Evolutionary conservation across 2,329 filamentous ascomycete genomes (phyloP).

Genomic region (Huntiella savannae): DNA sequence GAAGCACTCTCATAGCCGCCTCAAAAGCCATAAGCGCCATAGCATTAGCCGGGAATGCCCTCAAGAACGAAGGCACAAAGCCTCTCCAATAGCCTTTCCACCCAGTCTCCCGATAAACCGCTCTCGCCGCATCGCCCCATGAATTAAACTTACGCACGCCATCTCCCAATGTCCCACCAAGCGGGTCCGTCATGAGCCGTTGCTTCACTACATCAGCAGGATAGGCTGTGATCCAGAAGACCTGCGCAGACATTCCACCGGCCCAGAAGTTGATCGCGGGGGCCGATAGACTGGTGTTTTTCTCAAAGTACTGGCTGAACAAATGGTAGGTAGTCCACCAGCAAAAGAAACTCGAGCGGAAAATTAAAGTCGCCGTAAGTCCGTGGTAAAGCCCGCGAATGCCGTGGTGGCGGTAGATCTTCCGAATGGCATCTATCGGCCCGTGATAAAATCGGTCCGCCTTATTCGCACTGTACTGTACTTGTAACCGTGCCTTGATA

Average conservation of each 20-base stretch:
- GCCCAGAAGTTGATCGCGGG: conserved; percentile 95
- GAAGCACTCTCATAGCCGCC: conserved; percentile 57
- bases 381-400: conserved; percentile 71
- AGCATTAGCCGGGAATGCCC: conserved; percentile 90
- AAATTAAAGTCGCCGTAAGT: conserved; percentile 65
- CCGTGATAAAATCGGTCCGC: conserved; percentile 63
- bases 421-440: conserved; percentile 63
- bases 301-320: conserved; percentile 47
- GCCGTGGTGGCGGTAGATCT: conserved; percentile 54
- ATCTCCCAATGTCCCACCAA: conserved; percentile 51
- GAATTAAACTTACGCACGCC: conserved; percentile 47
- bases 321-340: conserved; percentile 97
- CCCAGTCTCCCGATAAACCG: conserved; percentile 60
- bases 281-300: conserved; percentile 49
- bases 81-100: conserved; percentile 77
- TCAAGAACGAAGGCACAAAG: conserved; percentile 79
- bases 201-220: conserved; percentile 91
- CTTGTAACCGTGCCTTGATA: conserved; percentile 80
- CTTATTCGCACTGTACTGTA: conserved; percentile 76
- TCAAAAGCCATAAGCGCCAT: conserved; percentile 89
- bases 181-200: conserved; percentile 84
- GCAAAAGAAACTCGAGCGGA: conserved; percentile 87
- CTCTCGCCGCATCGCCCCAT: conserved; percentile 64
- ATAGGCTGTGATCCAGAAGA: conserved; percentile 89
- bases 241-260: conserved; percentile 74